phyloP scores from a whole-genome alignment of 371 early-diverging fungal genomes.

The Umbelopsis sp. region DNA sequence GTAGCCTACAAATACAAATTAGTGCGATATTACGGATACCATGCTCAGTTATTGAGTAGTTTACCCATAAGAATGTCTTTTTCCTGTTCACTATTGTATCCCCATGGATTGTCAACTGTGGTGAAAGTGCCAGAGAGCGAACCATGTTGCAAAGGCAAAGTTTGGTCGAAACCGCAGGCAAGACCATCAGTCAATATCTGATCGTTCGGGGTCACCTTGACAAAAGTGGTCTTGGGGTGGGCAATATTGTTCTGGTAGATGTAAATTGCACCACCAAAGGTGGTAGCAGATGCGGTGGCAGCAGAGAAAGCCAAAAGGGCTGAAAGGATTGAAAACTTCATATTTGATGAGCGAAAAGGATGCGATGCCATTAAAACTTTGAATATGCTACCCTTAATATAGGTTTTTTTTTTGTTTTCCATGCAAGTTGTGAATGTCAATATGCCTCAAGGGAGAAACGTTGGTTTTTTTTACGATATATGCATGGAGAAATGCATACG shows the following conservation, averaged over 20 bases:
- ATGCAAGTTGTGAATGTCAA: too few relatives aligned
- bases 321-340: background rate
- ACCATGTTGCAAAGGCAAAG: background rate
- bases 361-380: too few relatives aligned
- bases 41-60: background rate
- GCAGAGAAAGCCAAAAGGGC: background rate
- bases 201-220: conserved; percentile 16
- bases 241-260: conserved; percentile 18
- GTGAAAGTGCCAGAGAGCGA: background rate
- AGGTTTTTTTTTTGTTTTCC: too few relatives aligned
- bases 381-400: too few relatives aligned
- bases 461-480: too few relatives aligned
- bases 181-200: conserved; percentile 19
- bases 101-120: conserved; percentile 21
- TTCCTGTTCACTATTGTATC: conserved; percentile 20
- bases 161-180: conserved; percentile 3
- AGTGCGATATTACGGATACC: too few relatives aligned
- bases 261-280: background rate
- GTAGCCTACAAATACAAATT: too few relatives aligned
- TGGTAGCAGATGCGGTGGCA: background rate
- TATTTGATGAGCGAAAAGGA: too few relatives aligned
- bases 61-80: conserved; percentile 24
- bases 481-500: too few relatives aligned
- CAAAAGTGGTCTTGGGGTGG: conserved; percentile 20
- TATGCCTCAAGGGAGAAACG: too few relatives aligned